Conservation (phyloP, 768 basidiomycete genomes). For the Boletales sp. region DNA sequence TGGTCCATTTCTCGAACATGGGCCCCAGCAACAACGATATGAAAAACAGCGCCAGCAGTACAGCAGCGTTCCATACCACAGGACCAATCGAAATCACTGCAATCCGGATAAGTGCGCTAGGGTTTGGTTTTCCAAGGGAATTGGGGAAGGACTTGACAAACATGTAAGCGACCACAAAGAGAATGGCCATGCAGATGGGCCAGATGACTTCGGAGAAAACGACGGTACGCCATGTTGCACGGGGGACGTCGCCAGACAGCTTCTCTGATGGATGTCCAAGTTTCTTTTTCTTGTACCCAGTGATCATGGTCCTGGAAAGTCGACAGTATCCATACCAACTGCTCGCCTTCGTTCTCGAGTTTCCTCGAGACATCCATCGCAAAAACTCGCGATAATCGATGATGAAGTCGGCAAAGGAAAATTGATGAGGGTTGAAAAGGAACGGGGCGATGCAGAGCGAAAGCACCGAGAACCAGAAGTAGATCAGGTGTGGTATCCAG, state of each 20-base stretch:
- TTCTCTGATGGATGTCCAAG: conserved; percentile 98
- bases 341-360: conserved; percentile 93
- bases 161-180: conserved; percentile 87
- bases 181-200: conserved; percentile 68
- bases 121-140: conserved; percentile 52
- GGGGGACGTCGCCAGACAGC: conserved; percentile 88
- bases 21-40: conserved; percentile 91
- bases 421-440: conserved; percentile 99
- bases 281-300: conserved; percentile 99
- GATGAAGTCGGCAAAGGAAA: conserved; percentile 94
- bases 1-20: conserved; percentile 77
- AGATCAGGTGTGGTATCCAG: conserved; percentile 93
- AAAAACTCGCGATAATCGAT: conserved; percentile 98
- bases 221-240: conserved; percentile 83
- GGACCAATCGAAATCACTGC: conserved; percentile 87
- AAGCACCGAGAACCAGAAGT: conserved; percentile 97
- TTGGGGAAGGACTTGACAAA: conserved; percentile 90
- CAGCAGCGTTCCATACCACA: conserved; percentile 89
- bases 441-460: conserved; percentile 96
- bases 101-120: conserved; percentile 89
- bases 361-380: conserved; percentile 99
- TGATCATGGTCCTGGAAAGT: conserved; percentile 94
- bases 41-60: conserved; percentile 84
- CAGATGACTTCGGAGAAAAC: conserved; percentile 80
- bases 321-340: conserved; percentile 99